Conservation (phyloP, 257 asterid genomes). For the Solanum microdontum region DNA sequence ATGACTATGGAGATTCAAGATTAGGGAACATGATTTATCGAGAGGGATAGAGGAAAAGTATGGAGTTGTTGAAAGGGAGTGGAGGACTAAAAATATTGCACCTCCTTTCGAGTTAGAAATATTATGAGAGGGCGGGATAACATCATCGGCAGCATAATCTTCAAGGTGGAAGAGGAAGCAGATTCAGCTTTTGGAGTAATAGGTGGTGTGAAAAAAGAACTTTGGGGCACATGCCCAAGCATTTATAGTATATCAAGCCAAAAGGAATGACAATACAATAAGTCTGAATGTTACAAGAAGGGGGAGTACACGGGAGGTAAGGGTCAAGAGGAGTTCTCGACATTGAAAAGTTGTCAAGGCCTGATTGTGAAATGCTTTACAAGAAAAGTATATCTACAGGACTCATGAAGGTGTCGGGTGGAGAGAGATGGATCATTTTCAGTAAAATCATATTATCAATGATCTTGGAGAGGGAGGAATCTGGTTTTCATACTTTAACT, state of each 20-base stretch:
- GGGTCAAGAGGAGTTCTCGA: not conserved
- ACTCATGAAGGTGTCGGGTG: not conserved
- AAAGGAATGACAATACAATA: not conserved
- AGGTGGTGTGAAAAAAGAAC: not conserved
- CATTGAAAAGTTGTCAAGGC: not conserved
- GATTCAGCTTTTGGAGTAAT: not conserved
- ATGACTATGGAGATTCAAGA: not conserved
- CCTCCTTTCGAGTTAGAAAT: not conserved
- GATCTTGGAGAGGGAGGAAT: not conserved
- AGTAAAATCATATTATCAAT: not conserved
- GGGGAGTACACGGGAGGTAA: not conserved
- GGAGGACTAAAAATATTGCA: not conserved
- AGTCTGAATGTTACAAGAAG: not conserved
- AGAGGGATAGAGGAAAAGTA: not conserved
- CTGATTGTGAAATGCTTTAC: not conserved
- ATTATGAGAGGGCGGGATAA: not conserved
- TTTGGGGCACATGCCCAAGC: not conserved
- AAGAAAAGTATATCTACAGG: not conserved
- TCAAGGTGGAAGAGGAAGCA: not conserved
- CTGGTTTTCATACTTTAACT: not conserved
- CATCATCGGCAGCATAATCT: not conserved
- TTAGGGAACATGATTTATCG: not conserved
- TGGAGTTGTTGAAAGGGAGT: not conserved
- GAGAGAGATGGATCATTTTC: not conserved
- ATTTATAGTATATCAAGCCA: not conserved